These are phyloP conservation scores for Onygena corvina DNA, from an alignment of 2,329 filamentous ascomycete genomes.

Conservation along the genomic window DNA sequence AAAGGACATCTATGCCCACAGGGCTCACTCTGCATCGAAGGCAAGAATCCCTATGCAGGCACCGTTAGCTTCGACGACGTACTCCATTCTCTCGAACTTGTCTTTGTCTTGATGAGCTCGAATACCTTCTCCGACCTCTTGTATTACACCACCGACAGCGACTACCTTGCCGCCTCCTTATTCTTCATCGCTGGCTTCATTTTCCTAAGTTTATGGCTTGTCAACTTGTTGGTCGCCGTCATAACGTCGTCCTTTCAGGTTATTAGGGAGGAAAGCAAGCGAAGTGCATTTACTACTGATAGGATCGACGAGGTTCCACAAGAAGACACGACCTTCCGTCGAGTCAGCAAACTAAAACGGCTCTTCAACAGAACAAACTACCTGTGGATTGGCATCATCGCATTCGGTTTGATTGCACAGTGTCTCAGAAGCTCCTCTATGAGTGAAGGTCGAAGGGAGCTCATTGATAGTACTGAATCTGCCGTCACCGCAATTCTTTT, in stretches of 20 bases:
- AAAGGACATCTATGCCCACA: slow-evolving; percentile 86
- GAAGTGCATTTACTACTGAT: slow-evolving; percentile 79
- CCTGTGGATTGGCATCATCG: slow-evolving; percentile 71
- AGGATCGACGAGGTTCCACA: slow-evolving; percentile 43
- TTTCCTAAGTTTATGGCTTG: slow-evolving; percentile 90
- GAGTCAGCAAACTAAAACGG: slow-evolving; percentile 47
- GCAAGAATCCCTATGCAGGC: slow-evolving; percentile 63
- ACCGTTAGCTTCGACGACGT: slow-evolving; percentile 96
- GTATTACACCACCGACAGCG: slow-evolving; percentile 84
- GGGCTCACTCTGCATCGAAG: slow-evolving; percentile 72
- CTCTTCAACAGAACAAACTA: slow-evolving; percentile 61
- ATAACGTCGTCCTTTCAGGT: slow-evolving; percentile 98
- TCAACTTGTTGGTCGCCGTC: slow-evolving; percentile 86
- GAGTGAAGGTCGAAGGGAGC: slow-evolving; percentile 45
- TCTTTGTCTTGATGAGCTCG: slow-evolving; percentile 96
- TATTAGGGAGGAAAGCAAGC: slow-evolving; percentile 89
- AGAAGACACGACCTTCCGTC: slow-evolving; percentile 25
- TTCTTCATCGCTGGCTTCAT: slow-evolving; percentile 65
- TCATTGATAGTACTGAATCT: slow-evolving; percentile 63
- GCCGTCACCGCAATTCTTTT: slow-evolving; percentile 67
- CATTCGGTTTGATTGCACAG: slow-evolving; percentile 67
- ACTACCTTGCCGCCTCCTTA: slow-evolving; percentile 74
- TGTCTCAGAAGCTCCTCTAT: slow-evolving; percentile 65
- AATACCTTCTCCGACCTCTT: slow-evolving; percentile 94
- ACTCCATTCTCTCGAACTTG: slow-evolving; percentile 75